phyloP scores from a whole-genome alignment of 2,329 filamentous ascomycete genomes.

The Dothiorella sarmentorum region DNA sequence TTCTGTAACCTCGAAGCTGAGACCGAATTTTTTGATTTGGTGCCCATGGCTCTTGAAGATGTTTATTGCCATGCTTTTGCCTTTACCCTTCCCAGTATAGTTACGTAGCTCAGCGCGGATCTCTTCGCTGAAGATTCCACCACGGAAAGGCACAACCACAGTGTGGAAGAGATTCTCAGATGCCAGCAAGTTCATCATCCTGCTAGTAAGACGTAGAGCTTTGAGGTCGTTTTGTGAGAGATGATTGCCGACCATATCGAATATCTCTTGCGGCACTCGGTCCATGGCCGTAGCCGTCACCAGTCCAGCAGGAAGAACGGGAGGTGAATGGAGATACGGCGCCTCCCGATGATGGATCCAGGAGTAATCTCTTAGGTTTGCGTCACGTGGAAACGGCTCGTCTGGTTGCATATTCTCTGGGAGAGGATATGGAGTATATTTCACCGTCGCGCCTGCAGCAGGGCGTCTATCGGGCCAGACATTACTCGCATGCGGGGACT shows the following conservation, averaged over 20 bases:
- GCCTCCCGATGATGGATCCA: neutral
- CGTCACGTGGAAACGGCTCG: neutral
- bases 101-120: constrained; percentile 26
- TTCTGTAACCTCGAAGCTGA: constrained; percentile 67
- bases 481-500: neutral
- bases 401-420: neutral
- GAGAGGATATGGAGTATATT: neutral
- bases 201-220: constrained; percentile 58
- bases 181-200: constrained; percentile 57
- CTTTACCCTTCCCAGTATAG: constrained; percentile 22
- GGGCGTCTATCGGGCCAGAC: neutral
- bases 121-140: constrained; percentile 52
- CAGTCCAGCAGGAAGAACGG: no score
- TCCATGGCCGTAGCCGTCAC: no score
- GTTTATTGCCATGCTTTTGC: constrained; percentile 57
- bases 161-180: constrained; percentile 59
- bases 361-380: neutral
- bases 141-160: constrained; percentile 63
- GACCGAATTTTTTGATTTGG: constrained; percentile 61
- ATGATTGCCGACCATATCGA: constrained; percentile 53
- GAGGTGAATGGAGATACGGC: neutral
- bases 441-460: neutral
- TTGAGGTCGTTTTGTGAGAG: constrained; percentile 59
- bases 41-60: constrained; percentile 60
- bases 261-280: constrained; percentile 60